A percentile compares a stretch with the other conserved stretches of the same genome.
phyloP scores from a whole-genome alignment of 202 grass and related monocot species.

The Carex sylvatica region DNA sequence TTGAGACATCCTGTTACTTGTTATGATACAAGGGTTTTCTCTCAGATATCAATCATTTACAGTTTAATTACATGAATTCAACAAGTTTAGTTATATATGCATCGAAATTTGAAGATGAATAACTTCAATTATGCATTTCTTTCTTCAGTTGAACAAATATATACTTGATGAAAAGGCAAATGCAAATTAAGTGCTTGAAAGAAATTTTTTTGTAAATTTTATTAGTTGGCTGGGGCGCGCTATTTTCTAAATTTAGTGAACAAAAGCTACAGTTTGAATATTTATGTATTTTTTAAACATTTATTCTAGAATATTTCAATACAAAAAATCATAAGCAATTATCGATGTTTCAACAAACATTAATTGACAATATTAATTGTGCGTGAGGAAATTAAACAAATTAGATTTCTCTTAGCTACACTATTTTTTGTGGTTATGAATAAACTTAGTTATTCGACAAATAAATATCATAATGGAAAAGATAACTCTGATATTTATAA shows the following conservation, averaged over 20 bases:
- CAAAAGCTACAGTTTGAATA: not conserved
- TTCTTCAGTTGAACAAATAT: not conserved
- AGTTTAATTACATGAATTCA: not conserved
- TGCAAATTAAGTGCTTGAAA: not conserved
- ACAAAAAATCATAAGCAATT: not conserved
- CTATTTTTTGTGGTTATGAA: not conserved
- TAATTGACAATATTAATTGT: not conserved
- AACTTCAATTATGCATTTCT: not conserved
- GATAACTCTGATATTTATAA: not conserved
- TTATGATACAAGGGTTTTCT: not conserved
- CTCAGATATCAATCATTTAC: not conserved
- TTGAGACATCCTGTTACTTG: not conserved
- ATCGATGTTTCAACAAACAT: not conserved
- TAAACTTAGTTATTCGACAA: not conserved
- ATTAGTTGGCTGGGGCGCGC: not conserved
- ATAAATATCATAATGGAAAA: not conserved
- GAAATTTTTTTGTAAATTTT: not conserved
- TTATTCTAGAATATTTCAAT: not conserved
- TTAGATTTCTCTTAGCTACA: not conserved
- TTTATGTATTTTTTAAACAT: not conserved
- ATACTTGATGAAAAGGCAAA: not conserved
- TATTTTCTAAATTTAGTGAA: not conserved
- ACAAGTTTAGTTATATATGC: not conserved
- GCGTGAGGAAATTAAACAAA: not conserved
- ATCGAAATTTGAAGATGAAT: not conserved